phyloP scores from a whole-genome alignment of 192 early-diverging fungal genomes.

The Linnemannia hyalina region DNA sequence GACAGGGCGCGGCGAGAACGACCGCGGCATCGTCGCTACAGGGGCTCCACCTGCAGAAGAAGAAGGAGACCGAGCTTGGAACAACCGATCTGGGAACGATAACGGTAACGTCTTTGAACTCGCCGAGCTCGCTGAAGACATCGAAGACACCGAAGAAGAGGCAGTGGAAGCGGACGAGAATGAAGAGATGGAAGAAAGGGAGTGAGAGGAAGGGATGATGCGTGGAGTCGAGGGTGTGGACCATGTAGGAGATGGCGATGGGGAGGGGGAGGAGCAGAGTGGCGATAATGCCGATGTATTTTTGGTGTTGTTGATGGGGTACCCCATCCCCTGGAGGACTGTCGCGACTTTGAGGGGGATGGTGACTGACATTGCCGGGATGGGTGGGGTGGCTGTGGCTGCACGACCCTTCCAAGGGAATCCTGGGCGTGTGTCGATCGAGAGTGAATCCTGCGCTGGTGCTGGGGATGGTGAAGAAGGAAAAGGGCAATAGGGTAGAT shows the following conservation, averaged over 20 bases:
- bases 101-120: not conserved
- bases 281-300: constrained; percentile 9
- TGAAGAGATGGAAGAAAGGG: not conserved
- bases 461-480: not conserved
- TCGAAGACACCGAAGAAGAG: not conserved
- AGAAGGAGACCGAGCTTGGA: constrained; percentile 3
- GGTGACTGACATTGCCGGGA: not conserved
- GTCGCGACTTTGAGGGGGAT: constrained; percentile 16
- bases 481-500: not conserved
- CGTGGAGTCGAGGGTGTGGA: constrained; percentile 1
- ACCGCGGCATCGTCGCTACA: not conserved
- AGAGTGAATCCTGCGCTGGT: not conserved
- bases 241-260: constrained; percentile 4
- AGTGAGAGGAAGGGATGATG: not conserved
- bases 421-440: not conserved
- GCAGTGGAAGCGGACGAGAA: not conserved
- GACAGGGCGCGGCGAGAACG: not conserved
- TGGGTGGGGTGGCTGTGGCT: not conserved
- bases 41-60: not conserved
- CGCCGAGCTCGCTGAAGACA: not conserved
- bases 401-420: not conserved
- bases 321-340: constrained; percentile 8
- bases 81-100: constrained; percentile 12
- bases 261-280: not conserved
- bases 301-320: constrained; percentile 13